These are phyloP conservation scores for Ampelocalamus luodianensis DNA, from an alignment of 176 grass and related monocot species.

Conservation along the genomic window DNA sequence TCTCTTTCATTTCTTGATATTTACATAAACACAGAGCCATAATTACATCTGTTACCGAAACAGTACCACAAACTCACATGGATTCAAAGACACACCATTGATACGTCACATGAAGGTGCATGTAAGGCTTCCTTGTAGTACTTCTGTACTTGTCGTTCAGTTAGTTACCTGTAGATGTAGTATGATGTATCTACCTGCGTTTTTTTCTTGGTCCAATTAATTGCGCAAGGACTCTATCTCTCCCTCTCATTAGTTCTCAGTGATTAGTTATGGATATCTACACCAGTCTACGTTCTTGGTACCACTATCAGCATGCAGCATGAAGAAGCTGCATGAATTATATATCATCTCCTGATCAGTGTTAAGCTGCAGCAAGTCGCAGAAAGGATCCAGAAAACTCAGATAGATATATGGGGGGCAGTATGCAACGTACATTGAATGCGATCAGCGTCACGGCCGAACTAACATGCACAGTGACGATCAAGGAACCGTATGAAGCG, in stretches of 20 bases:
- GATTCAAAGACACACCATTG: constrained; percentile 33
- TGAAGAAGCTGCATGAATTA: background rate
- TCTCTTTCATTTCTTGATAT: constrained; percentile 8
- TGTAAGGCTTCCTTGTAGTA: constrained; percentile 13
- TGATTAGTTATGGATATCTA: constrained; percentile 39
- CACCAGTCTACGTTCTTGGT: constrained; percentile 41
- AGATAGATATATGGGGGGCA: background rate
- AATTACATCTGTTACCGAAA: background rate
- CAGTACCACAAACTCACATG: background rate
- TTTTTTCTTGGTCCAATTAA: constrained; percentile 42
- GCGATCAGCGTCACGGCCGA: constrained; percentile 32
- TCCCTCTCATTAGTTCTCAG: constrained; percentile 4
- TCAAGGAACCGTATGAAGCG: constrained; percentile 41
- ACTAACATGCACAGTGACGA: constrained; percentile 37
- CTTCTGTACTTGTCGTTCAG: constrained; percentile 37
- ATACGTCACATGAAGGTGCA: constrained; percentile 21
- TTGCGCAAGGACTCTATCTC: constrained; percentile 3
- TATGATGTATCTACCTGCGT: background rate
- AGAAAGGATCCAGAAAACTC: constrained; percentile 35
- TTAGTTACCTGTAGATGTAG: constrained; percentile 36
- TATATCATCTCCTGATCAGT: constrained; percentile 3
- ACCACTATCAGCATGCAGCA: constrained; percentile 16
- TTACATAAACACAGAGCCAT: background rate
- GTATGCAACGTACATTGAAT: constrained; percentile 5
- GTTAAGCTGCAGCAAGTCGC: background rate